Evolutionary conservation across 225 moss, liverwort and hornwort species (phyloP).

Genomic region (Neckera pumila): DNA sequence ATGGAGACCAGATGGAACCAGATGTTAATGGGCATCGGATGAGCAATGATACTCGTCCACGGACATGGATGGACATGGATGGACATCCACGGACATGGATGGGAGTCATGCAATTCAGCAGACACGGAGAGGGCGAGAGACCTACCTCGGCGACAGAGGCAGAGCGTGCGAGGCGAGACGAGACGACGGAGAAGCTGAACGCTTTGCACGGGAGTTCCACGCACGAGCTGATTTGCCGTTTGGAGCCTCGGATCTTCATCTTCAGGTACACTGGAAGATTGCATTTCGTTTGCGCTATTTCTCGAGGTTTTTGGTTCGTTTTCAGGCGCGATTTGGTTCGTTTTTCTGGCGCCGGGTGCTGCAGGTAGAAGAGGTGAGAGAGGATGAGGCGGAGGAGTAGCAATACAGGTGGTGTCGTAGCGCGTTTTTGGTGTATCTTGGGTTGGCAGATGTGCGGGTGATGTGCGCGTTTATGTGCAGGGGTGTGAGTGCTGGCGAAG

Average conservation of each 20-base stretch:
- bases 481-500: not conserved
- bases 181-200: not conserved
- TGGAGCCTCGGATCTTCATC: not conserved
- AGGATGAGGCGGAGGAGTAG: not conserved
- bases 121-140: conserved; percentile 24
- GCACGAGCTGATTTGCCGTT: not conserved
- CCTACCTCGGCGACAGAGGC: conserved; percentile 4
- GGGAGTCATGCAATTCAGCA: conserved; percentile 34
- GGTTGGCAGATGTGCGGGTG: not conserved
- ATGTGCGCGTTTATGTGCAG: not conserved
- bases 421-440: not conserved
- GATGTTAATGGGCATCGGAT: not conserved
- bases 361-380: not conserved
- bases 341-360: not conserved
- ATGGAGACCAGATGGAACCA: not conserved
- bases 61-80: not conserved
- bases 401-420: not conserved
- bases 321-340: not conserved
- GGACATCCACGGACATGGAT: not conserved
- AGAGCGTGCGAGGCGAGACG: not conserved
- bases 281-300: not conserved
- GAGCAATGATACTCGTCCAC: not conserved
- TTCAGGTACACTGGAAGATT: not conserved
- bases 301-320: not conserved
- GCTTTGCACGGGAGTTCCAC: not conserved